These are phyloP conservation scores for Krasilnikovozyma curviuscula DNA, from an alignment of 768 basidiomycete genomes.

Conservation along the genomic window DNA sequence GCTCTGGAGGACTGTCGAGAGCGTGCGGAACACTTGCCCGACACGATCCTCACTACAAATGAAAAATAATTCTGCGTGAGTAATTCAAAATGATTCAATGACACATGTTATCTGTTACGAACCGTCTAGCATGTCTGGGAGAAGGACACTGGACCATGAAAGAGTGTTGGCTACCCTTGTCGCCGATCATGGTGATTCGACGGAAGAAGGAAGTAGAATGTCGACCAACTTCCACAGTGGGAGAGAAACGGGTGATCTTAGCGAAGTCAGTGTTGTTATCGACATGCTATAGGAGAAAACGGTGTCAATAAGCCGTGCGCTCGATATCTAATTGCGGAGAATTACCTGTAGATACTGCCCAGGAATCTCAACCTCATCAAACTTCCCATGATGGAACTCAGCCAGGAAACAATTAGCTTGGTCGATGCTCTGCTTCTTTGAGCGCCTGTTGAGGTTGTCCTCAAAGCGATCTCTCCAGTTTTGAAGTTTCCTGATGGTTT, in stretches of 20 bases:
- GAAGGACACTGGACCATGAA: constrained; percentile 84
- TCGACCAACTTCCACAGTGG: constrained; percentile 76
- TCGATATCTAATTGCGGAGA: no score
- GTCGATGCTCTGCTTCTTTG: constrained; percentile 67
- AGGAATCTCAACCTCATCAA: constrained; percentile 95
- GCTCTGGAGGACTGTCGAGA: constrained; percentile 39
- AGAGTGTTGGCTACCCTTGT: constrained; percentile 68
- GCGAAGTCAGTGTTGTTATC: constrained; percentile 82
- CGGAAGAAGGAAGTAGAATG: constrained; percentile 72
- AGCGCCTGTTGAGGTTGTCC: constrained; percentile 55
- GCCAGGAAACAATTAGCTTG: constrained; percentile 76
- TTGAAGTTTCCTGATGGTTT: constrained; percentile 78
- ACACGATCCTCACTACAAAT: constrained; percentile 7
- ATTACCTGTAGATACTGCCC: constrained; percentile 90
- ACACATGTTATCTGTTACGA: no score
- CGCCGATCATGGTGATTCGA: constrained; percentile 73
- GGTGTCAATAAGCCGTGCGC: no score
- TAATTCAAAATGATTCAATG: neutral
- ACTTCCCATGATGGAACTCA: constrained; percentile 93
- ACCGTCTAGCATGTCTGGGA: constrained; percentile 57
- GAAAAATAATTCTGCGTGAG: neutral
- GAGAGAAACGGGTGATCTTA: constrained; percentile 71
- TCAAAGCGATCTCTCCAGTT: constrained; percentile 86
- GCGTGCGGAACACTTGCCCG: constrained; percentile 12
- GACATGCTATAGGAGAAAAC: constrained; percentile 72